Conservation (phyloP, 805 yeast genomes). For the Monosporozyma aerobia region DNA sequence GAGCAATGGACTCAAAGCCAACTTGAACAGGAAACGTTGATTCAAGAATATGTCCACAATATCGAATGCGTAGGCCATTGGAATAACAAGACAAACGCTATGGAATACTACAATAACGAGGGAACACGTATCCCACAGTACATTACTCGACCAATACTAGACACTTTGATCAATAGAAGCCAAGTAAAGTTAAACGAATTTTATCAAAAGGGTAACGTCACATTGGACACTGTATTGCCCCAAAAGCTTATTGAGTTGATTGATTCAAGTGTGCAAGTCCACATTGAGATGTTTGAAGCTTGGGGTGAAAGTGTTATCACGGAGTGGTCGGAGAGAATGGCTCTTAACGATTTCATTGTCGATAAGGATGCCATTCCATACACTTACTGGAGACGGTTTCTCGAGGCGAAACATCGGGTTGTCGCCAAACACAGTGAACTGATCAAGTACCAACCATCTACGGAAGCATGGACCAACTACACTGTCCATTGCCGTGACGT, state of each 20-base stretch:
- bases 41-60: conserved; percentile 18
- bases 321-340: conserved; percentile 55
- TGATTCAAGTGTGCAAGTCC: neutral
- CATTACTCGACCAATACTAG: conserved; percentile 39
- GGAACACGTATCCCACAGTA: conserved; percentile 27
- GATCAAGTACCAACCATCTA: neutral
- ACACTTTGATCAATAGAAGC: neutral
- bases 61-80: conserved; percentile 29
- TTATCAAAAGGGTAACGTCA: neutral
- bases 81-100: conserved; percentile 13
- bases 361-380: conserved; percentile 28
- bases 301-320: conserved; percentile 59
- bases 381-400: conserved; percentile 52
- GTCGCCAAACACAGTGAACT: conserved; percentile 17
- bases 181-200: neutral
- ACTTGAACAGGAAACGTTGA: conserved; percentile 3
- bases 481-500: neutral
- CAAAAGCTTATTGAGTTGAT: neutral
- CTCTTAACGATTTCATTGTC: conserved; percentile 27
- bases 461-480: neutral
- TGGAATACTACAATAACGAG: conserved; percentile 24
- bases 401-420: conserved; percentile 44
- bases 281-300: conserved; percentile 48
- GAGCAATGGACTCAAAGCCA: conserved; percentile 3
- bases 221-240: neutral